phyloP scores from a whole-genome alignment of 2,329 filamentous ascomycete species.

The Penicillium sp. region DNA sequence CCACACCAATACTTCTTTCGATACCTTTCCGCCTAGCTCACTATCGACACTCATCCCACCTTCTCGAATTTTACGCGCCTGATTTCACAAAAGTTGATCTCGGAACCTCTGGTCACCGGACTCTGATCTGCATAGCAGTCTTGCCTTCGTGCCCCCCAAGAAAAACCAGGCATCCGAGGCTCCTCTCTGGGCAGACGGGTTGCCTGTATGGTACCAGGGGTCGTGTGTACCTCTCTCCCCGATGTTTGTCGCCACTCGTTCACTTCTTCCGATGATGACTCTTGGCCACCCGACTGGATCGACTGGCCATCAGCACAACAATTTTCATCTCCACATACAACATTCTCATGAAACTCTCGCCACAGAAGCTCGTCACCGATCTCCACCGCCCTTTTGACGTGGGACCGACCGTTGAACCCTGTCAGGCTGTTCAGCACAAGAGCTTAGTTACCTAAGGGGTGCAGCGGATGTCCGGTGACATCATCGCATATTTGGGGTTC shows the following conservation, averaged over 20 bases:
- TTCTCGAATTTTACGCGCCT: background rate
- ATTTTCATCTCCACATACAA: background rate
- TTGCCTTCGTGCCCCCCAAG: background rate
- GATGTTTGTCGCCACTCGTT: slow-evolving; percentile 19
- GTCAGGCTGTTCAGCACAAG: slow-evolving; percentile 10
- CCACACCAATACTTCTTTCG: background rate
- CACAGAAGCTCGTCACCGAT: slow-evolving; percentile 16
- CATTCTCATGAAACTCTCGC: slow-evolving; percentile 9
- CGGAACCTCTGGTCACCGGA: background rate
- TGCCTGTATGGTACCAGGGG: background rate
- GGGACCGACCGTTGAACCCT: slow-evolving; percentile 12
- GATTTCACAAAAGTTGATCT: background rate
- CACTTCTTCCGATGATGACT: slow-evolving; percentile 6
- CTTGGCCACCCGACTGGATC: slow-evolving; percentile 28
- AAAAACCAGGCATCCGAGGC: background rate
- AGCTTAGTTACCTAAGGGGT: slow-evolving; percentile 25
- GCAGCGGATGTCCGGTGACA: slow-evolving; percentile 32
- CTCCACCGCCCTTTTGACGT: slow-evolving; percentile 18
- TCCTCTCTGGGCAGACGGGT: slow-evolving; percentile 2
- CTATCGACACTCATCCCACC: background rate
- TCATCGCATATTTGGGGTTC: slow-evolving; percentile 34
- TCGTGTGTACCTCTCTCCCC: background rate
- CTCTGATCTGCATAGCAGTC: slow-evolving; percentile 1
- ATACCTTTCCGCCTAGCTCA: background rate
- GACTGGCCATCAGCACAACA: slow-evolving; percentile 18